phyloP scores from a whole-genome alignment of 441 rosid genomes.

The Bocquillonia castaneifolia region DNA sequence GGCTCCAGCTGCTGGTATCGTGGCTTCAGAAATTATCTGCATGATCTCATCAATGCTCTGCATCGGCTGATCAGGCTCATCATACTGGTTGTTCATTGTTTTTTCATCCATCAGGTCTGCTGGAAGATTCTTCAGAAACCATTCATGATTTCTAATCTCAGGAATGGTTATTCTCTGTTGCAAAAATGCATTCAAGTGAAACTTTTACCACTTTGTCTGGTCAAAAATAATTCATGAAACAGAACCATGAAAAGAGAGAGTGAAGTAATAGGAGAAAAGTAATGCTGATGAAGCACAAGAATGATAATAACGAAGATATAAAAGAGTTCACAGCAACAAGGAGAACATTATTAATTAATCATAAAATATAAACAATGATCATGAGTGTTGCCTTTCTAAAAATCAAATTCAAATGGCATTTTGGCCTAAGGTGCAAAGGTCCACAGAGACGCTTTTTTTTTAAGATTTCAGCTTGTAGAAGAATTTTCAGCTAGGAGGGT shows the following conservation, averaged over 20 bases:
- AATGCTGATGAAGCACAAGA: background rate
- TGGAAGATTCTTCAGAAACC: slow-evolving; percentile 93
- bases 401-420: background rate
- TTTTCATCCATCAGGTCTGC: slow-evolving; percentile 72
- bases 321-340: background rate
- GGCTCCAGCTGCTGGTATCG: slow-evolving; percentile 75
- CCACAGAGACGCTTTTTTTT: background rate
- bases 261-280: background rate
- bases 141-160: slow-evolving; percentile 76
- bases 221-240: background rate
- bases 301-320: background rate
- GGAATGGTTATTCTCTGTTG: slow-evolving; percentile 83
- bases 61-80: slow-evolving; percentile 81
- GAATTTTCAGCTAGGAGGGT: background rate
- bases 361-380: background rate
- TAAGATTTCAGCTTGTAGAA: background rate
- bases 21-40: slow-evolving; percentile 94
- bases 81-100: slow-evolving; percentile 45
- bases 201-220: background rate
- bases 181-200: slow-evolving; percentile 14
- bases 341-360: background rate
- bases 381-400: background rate
- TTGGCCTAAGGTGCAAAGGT: background rate
- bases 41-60: slow-evolving; percentile 87
- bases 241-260: background rate